Conservation (phyloP, 2,329 filamentous ascomycete genomes). For the Aphanoascus verrucosus region DNA sequence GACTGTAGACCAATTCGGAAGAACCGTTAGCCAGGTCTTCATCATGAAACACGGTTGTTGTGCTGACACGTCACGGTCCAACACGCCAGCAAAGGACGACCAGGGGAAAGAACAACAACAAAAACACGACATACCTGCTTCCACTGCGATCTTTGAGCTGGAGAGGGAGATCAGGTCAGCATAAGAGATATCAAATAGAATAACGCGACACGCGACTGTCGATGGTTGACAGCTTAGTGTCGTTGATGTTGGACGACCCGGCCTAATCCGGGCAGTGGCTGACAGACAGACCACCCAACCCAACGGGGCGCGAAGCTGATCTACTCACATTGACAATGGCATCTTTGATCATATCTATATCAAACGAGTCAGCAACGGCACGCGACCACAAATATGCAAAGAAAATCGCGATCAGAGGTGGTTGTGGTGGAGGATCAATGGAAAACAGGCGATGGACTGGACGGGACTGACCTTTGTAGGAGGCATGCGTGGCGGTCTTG, state of each 20-base stretch:
- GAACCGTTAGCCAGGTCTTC: slow-evolving; percentile 2
- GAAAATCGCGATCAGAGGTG: slow-evolving; percentile 36
- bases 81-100: too few species aligned
- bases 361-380: slow-evolving; percentile 42
- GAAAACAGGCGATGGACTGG: slow-evolving; percentile 15
- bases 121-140: slow-evolving; percentile 48
- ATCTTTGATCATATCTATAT: slow-evolving; percentile 61
- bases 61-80: slow-evolving; percentile 6
- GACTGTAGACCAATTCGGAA: slow-evolving; percentile 36
- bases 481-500: slow-evolving; percentile 48
- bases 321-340: slow-evolving; percentile 59
- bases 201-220: slow-evolving; percentile 17
- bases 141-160: slow-evolving; percentile 62
- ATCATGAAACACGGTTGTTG: slow-evolving; percentile 7
- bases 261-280: not conserved
- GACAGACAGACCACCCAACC: not conserved
- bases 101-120: slow-evolving; percentile 15
- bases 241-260: not conserved
- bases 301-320: slow-evolving; percentile 38
- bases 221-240: slow-evolving; percentile 3
- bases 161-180: slow-evolving; percentile 40
- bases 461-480: slow-evolving; percentile 53
- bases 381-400: slow-evolving; percentile 40
- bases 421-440: slow-evolving; percentile 35
- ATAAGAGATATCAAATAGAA: slow-evolving; percentile 22